Base-by-base conservation (phyloP, 2,329 filamentous ascomycete species). In the Pseudocercospora eumusae region DNA sequence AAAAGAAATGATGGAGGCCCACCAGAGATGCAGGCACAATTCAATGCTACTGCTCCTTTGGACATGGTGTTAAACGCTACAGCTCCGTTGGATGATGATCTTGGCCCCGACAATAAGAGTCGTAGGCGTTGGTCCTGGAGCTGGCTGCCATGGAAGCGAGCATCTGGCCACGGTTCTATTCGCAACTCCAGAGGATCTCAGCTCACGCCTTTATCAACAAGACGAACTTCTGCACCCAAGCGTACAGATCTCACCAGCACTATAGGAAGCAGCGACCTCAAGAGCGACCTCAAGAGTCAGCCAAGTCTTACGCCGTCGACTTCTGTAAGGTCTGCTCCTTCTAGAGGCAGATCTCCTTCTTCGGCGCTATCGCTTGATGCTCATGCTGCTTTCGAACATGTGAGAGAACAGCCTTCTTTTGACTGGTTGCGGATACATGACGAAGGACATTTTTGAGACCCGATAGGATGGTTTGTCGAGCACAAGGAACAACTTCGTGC, bases 1-100 rank as follows among this genome's bases (percentile, higher is more conserved):
- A 23, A 10, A 27, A 23, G 20, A n/a, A 7, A 3, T 18, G 21
- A 13, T 18, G 21, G 8, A 13, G 47, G 4, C 7, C 9, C 18
- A 10, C 9, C 20, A 23, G 20, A 50, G 13, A 23, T 23, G 13
- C 28, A 21, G 31, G 23, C 53, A 2, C 28, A 11, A 8, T 52
- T 52, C 53, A 56, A 56, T n/a, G 53, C 20, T 9, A 56, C 53
- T 21, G 18, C 53, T 4, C 53, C 28, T 40, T 18, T 56, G 10
- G 53, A 56, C 53, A 56, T 11, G 31, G 36, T 27, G 1, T 42
- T 21, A 10, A 56, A 56, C 20, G 21, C 53, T 2, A 56, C 53
- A 15, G 31, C 53, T 21, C 33, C 53, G 15, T 18, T 56, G 15
- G 53, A 56, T 7, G 21, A 50, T 8, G 47, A 25, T 21, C 20